Base-by-base conservation (phyloP, 2,329 filamentous ascomycete species). In the Canariomyces notabilis region DNA sequence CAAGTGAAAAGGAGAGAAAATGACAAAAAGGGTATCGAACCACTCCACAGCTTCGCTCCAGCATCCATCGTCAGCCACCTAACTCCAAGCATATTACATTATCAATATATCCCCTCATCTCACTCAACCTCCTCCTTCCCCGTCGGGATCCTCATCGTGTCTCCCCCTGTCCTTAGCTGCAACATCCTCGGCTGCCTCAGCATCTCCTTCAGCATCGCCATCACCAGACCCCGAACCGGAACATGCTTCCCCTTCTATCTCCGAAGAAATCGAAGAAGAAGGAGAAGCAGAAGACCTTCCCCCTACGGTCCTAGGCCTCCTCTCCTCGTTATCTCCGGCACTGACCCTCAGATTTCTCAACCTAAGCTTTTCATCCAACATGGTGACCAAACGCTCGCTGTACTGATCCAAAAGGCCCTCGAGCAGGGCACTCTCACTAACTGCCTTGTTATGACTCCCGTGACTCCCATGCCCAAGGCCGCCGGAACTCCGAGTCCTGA, bases 361-460 rank as follows among this genome's bases (percentile, higher is more conserved):
- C 37, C 74, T 68, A 41, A 89, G 72, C 62, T 85, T 86, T 63
- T 88, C 82, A 53, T 89, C 85, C 36, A 90, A 72, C 64, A 89
- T 73, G 37, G 73, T 79, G 5, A 88, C 79, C 38, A 90, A 68
- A 49, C 81, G 75, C 58, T 88, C 83, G 2, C 83, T 87, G 58
- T 89, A 89, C 64, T 87, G 80, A 55, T 89, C 86, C 6, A 90
- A 68, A 36, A 89, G 66, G 40, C 81, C 82, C 33, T 73, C 77
- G 26, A 85, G 66, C 39, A 78, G 7, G 4, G 14, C 69, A 15
- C 73, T 75, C 57, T 82, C 80, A 52, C 74, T 78, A 61, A 81
- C 71, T 1, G 71, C 61, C 57, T 61, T 60, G 22, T 43, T 23
- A 8, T 40, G 44, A 16, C 31, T 18, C 12, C 6, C 37, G 23